Conservation (phyloP, 23 red algal species). For the Gracilaria gracilis region DNA sequence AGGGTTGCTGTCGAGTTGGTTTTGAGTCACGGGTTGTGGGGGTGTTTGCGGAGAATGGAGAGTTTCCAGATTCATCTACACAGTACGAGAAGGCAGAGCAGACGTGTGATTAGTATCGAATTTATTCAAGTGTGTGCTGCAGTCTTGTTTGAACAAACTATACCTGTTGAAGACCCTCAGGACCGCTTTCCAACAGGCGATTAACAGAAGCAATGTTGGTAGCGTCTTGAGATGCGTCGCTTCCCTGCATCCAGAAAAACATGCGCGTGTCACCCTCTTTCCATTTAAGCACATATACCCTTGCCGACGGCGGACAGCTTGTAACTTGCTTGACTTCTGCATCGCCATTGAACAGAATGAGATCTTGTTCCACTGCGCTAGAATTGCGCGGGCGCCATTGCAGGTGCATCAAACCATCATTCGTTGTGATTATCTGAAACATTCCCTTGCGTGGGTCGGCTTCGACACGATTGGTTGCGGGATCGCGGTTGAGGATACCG, state of each 20-base stretch:
- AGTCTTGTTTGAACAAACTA: slow-evolving; percentile 34
- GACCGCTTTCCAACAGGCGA: slow-evolving; percentile 56
- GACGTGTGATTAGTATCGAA: slow-evolving; percentile 33
- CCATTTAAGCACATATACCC: slow-evolving; percentile 77
- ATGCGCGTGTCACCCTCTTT: slow-evolving; percentile 43
- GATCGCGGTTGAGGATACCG: slow-evolving; percentile 52
- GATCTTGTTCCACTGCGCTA: slow-evolving; percentile 44
- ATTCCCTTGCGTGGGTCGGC: slow-evolving; percentile 66
- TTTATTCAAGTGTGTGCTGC: slow-evolving; percentile 25
- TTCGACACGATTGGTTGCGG: slow-evolving; percentile 54
- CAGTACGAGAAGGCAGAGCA: background rate
- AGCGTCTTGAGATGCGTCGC: slow-evolving; percentile 53
- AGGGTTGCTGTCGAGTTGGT: background rate
- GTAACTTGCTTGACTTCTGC: slow-evolving; percentile 60
- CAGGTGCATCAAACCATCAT: slow-evolving; percentile 55
- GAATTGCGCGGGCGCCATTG: slow-evolving; percentile 61
- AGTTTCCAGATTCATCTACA: slow-evolving; percentile 39
- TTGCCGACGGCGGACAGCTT: slow-evolving; percentile 45
- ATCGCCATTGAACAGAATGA: slow-evolving; percentile 64
- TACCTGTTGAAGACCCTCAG: slow-evolving; percentile 56
- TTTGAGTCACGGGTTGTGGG: slow-evolving; percentile 19
- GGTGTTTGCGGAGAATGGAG: slow-evolving; percentile 30
- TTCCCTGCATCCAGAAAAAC: slow-evolving; percentile 79
- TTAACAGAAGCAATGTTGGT: slow-evolving; percentile 46
- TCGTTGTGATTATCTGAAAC: slow-evolving; percentile 54